phyloP scores from a whole-genome alignment of 441 rosid genomes.

The Mallotus repandus region DNA sequence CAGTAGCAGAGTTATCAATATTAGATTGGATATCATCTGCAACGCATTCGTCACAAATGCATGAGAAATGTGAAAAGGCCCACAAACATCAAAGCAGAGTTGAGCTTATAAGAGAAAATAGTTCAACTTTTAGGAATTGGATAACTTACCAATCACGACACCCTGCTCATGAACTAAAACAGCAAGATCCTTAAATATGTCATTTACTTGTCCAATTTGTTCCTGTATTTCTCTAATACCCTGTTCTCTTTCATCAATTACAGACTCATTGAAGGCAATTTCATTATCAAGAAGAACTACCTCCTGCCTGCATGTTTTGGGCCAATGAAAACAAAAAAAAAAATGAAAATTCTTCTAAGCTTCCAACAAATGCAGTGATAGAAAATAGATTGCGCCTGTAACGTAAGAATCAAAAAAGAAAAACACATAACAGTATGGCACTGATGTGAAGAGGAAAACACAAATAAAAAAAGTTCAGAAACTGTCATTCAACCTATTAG shows the following conservation, averaged over 20 bases:
- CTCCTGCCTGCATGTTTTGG: slow-evolving; percentile 48
- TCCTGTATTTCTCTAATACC: slow-evolving; percentile 59
- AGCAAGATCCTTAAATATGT: slow-evolving; percentile 72
- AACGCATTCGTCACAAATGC: slow-evolving; percentile 1
- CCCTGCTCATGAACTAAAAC: slow-evolving; percentile 76
- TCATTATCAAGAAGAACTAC: slow-evolving; percentile 58
- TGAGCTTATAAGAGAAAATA: slow-evolving; percentile 4
- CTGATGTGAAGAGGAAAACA: neutral
- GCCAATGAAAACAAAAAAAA: neutral
- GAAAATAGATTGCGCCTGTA: too few relatives aligned
- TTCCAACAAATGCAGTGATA: slow-evolving; percentile 11
- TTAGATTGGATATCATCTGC: slow-evolving; percentile 67
- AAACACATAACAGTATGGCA: neutral
- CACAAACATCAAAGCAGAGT: neutral
- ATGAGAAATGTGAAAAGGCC: neutral
- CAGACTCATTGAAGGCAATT: slow-evolving; percentile 65
- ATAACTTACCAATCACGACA: slow-evolving; percentile 56
- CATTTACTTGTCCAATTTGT: slow-evolving; percentile 67
- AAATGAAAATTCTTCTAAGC: neutral
- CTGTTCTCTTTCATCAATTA: slow-evolving; percentile 71
- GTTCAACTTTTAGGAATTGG: slow-evolving; percentile 6
- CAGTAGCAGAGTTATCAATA: slow-evolving; percentile 49
- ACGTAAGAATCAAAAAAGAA: neutral
- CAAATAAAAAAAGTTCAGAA: neutral
- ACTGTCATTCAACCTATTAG: too few relatives aligned